Evolutionary conservation across 169 alveolate species (phyloP), one percentile per base, ranked within the genome.

Genomic region (Cryptosporidium parvum): DNA sequence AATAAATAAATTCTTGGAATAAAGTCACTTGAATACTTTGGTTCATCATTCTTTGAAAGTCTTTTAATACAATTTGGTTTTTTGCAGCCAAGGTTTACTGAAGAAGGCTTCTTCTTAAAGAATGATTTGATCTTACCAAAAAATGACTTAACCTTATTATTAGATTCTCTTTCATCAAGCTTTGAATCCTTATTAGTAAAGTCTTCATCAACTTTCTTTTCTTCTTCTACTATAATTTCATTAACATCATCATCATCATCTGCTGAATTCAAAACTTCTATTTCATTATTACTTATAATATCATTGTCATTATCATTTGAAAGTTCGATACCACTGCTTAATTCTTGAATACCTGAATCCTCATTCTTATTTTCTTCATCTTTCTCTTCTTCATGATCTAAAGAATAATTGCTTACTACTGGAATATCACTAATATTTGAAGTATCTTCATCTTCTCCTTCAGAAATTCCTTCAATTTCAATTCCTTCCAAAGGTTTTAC

Each of bases 401-500:
- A 21, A 5, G 44, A 31, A 33, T 65, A 65, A 44, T 37, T 21
- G 26, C 39, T 37, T 16, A 29, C 2, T 8, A 12, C 42, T 26
- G 85, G 37, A 26, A 48, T 69, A 33, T 70, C 85, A 51, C 48
- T 51, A 12, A 29, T 26, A 29, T 14, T 37, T 29, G 58, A 26
- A 3, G 33, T 18, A 0, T 59, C 86, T 0, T 73, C 86, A 51
- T 59, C 86, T 16, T 45, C 69, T 16, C 10, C 69, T 2, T 73
- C 86, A 3, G 69, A 35, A 52, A 73, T 5, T 18, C 58, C 68
- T 35, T 71, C 85, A 4, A 71, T 71, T 3, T 73, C 71, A 56
- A 73, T 59, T 31, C 52, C 59, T 23, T 73, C 86, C 37, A 73
- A 52, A 16, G 86, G 71, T 35, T 53, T 16, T 7, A 73, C 86